These are phyloP conservation scores for Odontarrhena argentea DNA, from an alignment of 345 rosid genomes.

Conservation along the genomic window DNA sequence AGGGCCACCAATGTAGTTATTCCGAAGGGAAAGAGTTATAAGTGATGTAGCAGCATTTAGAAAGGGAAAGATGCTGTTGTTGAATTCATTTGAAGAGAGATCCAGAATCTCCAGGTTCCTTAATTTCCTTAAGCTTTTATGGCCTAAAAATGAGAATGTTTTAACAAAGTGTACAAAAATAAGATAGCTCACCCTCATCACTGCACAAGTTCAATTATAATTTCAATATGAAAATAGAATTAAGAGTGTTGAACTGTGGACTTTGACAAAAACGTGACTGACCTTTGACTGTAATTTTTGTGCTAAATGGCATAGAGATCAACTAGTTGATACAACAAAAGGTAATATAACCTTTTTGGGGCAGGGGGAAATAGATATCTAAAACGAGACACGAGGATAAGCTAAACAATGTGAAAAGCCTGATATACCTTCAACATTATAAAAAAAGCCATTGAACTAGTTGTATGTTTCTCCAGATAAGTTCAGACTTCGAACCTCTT, in stretches of 20 bases:
- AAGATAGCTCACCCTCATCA: too few relatives aligned
- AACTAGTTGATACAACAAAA: too few relatives aligned
- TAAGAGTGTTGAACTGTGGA: too few relatives aligned
- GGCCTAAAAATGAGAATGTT: not conserved
- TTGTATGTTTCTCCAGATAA: not conserved
- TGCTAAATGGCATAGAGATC: too few relatives aligned
- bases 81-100: slow-evolving; percentile 14
- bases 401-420: not conserved
- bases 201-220: too few relatives aligned
- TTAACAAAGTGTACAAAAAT: not conserved
- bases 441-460: slow-evolving; percentile 14
- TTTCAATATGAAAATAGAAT: too few relatives aligned
- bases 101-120: slow-evolving; percentile 8
- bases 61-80: slow-evolving; percentile 16
- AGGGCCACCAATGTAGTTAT: not conserved
- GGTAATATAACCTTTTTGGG: too few relatives aligned
- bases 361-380: too few relatives aligned
- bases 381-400: too few relatives aligned
- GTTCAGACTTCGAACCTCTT: not conserved
- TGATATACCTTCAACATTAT: slow-evolving; percentile 22
- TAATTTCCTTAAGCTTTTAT: slow-evolving; percentile 20
- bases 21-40: not conserved
- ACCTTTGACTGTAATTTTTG: too few relatives aligned
- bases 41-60: slow-evolving; percentile 27
- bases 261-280: too few relatives aligned